These are phyloP conservation scores for Leccinum uliginosum DNA, from an alignment of 768 basidiomycete species.

Conservation along the genomic window DNA sequence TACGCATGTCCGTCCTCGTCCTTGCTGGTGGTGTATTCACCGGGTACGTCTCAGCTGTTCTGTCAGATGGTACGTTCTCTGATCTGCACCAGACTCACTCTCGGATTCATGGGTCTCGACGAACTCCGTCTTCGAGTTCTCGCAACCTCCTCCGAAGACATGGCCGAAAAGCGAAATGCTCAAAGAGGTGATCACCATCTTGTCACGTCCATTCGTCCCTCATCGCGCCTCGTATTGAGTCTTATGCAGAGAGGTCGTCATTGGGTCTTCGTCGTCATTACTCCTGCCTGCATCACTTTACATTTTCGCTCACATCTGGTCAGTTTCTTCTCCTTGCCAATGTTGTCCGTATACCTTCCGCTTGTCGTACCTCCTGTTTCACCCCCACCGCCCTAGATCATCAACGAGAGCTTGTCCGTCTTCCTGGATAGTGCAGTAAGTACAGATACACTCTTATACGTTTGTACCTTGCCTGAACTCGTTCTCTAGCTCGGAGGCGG, in stretches of 20 bases:
- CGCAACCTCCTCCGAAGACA: constrained; percentile 74
- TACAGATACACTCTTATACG: constrained; percentile 37
- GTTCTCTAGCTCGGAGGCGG: constrained; percentile 56
- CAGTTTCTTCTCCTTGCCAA: constrained; percentile 86
- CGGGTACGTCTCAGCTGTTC: constrained; percentile 48
- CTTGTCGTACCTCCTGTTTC: not conserved
- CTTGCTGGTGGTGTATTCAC: constrained; percentile 89
- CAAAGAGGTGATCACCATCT: constrained; percentile 47
- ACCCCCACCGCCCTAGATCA: constrained; percentile 43
- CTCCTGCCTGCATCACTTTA: not conserved
- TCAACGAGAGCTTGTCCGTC: constrained; percentile 81
- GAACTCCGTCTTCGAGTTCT: constrained; percentile 87
- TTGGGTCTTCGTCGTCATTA: constrained; percentile 86
- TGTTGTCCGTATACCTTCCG: constrained; percentile 50
- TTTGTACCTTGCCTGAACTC: constrained; percentile 49
- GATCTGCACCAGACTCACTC: constrained; percentile 57
- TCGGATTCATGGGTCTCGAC: constrained; percentile 92
- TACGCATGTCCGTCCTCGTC: constrained; percentile 47
- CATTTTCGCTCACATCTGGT: constrained; percentile 1
- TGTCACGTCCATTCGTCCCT: not conserved
- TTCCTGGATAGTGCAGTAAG: constrained; percentile 69
- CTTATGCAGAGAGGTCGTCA: constrained; percentile 68
- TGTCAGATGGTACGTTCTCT: not conserved
- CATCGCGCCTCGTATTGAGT: constrained; percentile 39
- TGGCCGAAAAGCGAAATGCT: constrained; percentile 63